Conservation (phyloP, 805 yeast genomes). For the Pichia californica region DNA sequence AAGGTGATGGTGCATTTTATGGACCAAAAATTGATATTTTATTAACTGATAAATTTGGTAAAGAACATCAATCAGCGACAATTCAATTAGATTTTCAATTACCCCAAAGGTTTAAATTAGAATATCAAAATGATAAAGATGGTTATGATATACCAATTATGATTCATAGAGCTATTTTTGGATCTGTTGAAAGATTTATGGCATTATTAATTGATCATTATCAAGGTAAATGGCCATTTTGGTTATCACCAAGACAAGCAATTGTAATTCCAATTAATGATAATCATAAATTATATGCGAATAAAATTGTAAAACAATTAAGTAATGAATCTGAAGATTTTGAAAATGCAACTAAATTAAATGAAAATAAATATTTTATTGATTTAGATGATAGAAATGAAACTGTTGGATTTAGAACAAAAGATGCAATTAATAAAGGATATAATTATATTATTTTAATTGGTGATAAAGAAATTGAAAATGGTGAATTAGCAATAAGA, state of each 20-base stretch:
- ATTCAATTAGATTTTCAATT: constrained; percentile 92
- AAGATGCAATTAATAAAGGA: constrained; percentile 68
- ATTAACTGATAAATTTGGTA: constrained; percentile 71
- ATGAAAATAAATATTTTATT: constrained; percentile 57
- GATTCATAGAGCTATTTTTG: constrained; percentile 94
- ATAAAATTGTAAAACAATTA: constrained; percentile 39
- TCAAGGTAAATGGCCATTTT: constrained; percentile 94
- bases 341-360: constrained; percentile 44
- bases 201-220: constrained; percentile 87
- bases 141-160: constrained; percentile 70
- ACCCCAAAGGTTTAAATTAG: constrained; percentile 75
- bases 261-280: constrained; percentile 74
- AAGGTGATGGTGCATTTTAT: constrained; percentile 96
- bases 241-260: constrained; percentile 92
- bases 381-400: constrained; percentile 73
- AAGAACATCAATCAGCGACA: constrained; percentile 90
- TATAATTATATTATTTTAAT: constrained; percentile 77
- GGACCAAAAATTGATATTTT: constrained; percentile 94
- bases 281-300: constrained; percentile 50
- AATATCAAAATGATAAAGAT: constrained; percentile 52
- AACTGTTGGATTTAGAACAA: constrained; percentile 73
- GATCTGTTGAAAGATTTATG: constrained; percentile 87
- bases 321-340: constrained; percentile 34
- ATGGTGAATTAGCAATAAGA: constrained; percentile 58
- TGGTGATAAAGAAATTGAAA: constrained; percentile 76